These are phyloP conservation scores for Aureobasidium zeae DNA, from an alignment of 2,329 filamentous ascomycete genomes.

Conservation along the genomic window DNA sequence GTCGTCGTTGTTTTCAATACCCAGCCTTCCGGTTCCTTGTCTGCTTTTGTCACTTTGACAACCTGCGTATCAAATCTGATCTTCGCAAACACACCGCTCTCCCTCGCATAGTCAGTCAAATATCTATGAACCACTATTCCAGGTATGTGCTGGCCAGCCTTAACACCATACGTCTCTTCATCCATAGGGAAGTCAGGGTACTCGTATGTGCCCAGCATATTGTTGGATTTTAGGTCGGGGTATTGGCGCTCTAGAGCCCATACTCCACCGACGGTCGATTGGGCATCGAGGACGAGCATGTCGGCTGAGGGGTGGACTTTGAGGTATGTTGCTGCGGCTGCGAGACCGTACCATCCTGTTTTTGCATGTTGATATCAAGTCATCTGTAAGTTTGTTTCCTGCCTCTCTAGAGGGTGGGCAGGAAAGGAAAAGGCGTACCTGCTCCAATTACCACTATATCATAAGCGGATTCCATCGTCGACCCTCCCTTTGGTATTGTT, in stretches of 20 bases:
- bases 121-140: conserved; percentile 49
- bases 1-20: conserved; percentile 15
- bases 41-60: conserved; percentile 35
- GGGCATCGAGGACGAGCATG: conserved; percentile 37
- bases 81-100: conserved; percentile 41
- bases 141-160: conserved; percentile 49
- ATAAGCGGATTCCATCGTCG: background rate
- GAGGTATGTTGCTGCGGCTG: conserved; percentile 41
- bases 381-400: background rate
- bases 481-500: background rate
- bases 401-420: background rate
- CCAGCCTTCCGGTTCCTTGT: conserved; percentile 19
- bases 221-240: conserved; percentile 62
- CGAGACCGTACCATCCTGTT: conserved; percentile 38
- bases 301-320: conserved; percentile 34
- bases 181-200: conserved; percentile 66
- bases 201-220: conserved; percentile 63
- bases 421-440: conserved; percentile 32
- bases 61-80: conserved; percentile 47
- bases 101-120: conserved; percentile 45
- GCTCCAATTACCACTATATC: conserved; percentile 37
- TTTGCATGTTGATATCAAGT: background rate
- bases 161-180: conserved; percentile 35
- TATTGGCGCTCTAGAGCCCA: conserved; percentile 62
- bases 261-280: conserved; percentile 49